Conservation (phyloP, 192 early-diverging fungal species). For the Coemansia sp. region DNA sequence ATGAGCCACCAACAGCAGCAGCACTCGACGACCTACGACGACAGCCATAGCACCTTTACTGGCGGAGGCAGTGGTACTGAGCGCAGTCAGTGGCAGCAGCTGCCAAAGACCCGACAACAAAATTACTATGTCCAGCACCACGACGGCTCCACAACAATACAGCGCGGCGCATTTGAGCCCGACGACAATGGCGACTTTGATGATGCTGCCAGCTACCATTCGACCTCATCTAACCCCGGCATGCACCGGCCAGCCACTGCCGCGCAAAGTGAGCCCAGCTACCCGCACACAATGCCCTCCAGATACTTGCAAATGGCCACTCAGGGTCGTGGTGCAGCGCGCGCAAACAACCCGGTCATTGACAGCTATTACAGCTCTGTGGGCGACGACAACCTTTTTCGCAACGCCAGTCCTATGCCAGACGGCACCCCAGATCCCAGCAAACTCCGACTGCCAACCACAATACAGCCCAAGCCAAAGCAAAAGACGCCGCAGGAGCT, state of each 20-base stretch:
- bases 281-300: slow-evolving; percentile 38
- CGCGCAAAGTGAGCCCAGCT: slow-evolving; percentile 11
- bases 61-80: neutral
- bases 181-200: slow-evolving; percentile 45
- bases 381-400: slow-evolving; percentile 29
- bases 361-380: slow-evolving; percentile 45
- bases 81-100: slow-evolving; percentile 1
- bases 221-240: slow-evolving; percentile 48
- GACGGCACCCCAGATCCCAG: neutral
- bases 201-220: slow-evolving; percentile 59
- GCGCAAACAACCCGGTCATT: slow-evolving; percentile 9
- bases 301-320: slow-evolving; percentile 35
- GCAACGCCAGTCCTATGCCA: neutral
- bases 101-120: slow-evolving; percentile 9
- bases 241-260: slow-evolving; percentile 14
- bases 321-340: slow-evolving; percentile 21
- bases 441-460: slow-evolving; percentile 9
- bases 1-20: slow-evolving; percentile 7
- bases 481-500: slow-evolving; percentile 36
- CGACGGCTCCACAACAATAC: slow-evolving; percentile 18
- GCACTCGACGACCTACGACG: no score
- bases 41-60: no score
- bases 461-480: slow-evolving; percentile 4
- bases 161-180: slow-evolving; percentile 23
- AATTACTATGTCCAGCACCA: slow-evolving; percentile 7